Base-by-base conservation (phyloP, 371 early-diverging fungal species). In the Mortierella sp. region DNA sequence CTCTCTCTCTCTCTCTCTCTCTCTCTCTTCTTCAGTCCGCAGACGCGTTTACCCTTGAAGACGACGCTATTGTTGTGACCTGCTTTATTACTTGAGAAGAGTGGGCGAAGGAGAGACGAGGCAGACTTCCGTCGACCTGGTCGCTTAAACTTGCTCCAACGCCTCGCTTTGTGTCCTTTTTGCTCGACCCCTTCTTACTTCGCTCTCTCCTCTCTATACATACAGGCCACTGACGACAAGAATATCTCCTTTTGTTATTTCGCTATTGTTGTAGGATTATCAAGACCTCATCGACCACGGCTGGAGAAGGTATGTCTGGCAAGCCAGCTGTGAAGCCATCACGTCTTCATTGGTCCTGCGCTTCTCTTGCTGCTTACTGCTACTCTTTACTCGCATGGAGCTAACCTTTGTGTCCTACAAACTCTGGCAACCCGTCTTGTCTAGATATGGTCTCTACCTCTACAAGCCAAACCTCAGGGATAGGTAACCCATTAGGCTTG, bases 221-320 rank as follows among this genome's bases (percentile, higher is more conserved):
- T 31, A 34, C 34, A 61, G 34, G 34, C 34, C 19, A 76, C 43
- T 67, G 21, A 53, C 26, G 4, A n/a, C 43, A 13, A 53, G 10
- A 61, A 61, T 59, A 59, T 9, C 26, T 51, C 54, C 14, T 44
- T 8, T 37, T 44, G 8, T 21, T 31, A 16, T 64, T 31, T 53
- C 64, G 51, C 9, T 21, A 37, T 24, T 21, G 10, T 67, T 26
- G 19, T 72, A 94, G 94, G 92, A 93, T 69, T 94, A 94, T 72
- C 93, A 93, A 89, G 81, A 82, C 8, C 80, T 94, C n/a, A 87
- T 94, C 44, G 91, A 93, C 83, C 87, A 90, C 55, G 95, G 95
- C n/a, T 94, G 93, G 93, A 86, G 94, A 82, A 87, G 94, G 93
- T 91, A 88, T 21, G 48, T 61, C 4, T 67, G 14, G 21, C 13